Evolutionary conservation across 1,284 basidiomycete genomes (phyloP).

Genomic region (Irpex sp.): DNA sequence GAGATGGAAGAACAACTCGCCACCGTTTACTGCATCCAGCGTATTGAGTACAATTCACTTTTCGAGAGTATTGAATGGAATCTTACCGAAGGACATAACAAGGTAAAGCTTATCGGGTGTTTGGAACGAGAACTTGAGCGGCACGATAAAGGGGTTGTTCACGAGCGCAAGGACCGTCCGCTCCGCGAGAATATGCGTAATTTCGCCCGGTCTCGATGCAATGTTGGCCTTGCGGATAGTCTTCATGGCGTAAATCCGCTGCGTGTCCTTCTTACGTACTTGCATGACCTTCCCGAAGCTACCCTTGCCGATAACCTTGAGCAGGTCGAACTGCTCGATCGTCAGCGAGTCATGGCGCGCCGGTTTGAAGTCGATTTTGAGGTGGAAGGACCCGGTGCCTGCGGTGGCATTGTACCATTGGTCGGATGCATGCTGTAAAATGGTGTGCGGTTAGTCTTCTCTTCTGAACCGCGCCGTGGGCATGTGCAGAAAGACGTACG

Average conservation of each 20-base stretch:
- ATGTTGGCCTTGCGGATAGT: constrained; percentile 99
- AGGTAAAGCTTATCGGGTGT: constrained; percentile 97
- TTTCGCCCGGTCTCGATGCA: constrained; percentile 92
- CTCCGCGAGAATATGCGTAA: constrained; percentile 97
- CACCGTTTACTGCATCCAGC: constrained; percentile 81
- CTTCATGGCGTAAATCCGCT: constrained; percentile 97
- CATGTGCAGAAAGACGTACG: constrained; percentile 42
- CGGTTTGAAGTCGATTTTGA: constrained; percentile 93
- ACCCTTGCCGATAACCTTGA: constrained; percentile 98
- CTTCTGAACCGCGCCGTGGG: constrained; percentile 2
- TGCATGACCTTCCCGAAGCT: constrained; percentile 99
- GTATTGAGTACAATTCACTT: background rate
- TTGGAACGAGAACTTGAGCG: constrained; percentile 99
- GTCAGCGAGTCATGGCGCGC: constrained; percentile 80
- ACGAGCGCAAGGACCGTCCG: constrained; percentile 95
- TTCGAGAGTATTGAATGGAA: background rate
- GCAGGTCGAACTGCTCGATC: constrained; percentile 94
- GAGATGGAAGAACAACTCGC: constrained; percentile 97
- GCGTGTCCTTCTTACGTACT: constrained; percentile 97
- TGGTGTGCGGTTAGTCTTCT: background rate
- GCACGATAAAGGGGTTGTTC: constrained; percentile 99
- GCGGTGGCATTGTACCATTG: constrained; percentile 89
- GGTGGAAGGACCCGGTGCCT: constrained; percentile 90
- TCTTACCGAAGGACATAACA: constrained; percentile 88
- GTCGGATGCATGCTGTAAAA: constrained; percentile 60